Percentiles rank a stretch among this genome's conserved stretches.
Evolutionary conservation across 2,329 filamentous ascomycete species (phyloP).

Genomic region (Dothidotthia symphoricarpi): DNA sequence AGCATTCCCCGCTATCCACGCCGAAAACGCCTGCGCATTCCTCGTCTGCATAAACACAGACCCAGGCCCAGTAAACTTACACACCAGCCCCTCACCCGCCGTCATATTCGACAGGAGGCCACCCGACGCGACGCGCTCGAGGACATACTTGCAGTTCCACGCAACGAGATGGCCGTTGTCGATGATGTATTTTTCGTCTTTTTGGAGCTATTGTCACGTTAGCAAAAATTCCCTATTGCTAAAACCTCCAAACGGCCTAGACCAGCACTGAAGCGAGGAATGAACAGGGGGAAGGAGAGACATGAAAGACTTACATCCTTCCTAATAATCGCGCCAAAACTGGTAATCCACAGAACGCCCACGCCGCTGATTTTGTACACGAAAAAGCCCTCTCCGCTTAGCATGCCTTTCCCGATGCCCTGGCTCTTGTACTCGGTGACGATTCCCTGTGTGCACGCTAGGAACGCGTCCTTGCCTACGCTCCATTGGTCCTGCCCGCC

Average conservation of each 20-base stretch:
- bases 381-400: slow-evolving; percentile 88
- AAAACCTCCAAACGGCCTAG: no score
- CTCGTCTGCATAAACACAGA: slow-evolving; percentile 91
- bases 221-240: no score
- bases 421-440: slow-evolving; percentile 86
- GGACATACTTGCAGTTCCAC: slow-evolving; percentile 92
- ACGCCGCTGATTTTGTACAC: slow-evolving; percentile 81
- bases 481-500: slow-evolving; percentile 73
- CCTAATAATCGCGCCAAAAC: slow-evolving; percentile 89
- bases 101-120: slow-evolving; percentile 87
- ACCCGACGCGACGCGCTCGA: slow-evolving; percentile 86
- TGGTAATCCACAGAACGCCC: slow-evolving; percentile 85
- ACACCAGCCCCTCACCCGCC: slow-evolving; percentile 84
- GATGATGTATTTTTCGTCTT: slow-evolving; percentile 83
- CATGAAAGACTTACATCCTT: slow-evolving; percentile 73
- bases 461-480: slow-evolving; percentile 80
- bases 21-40: slow-evolving; percentile 66
- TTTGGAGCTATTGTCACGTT: slow-evolving; percentile 44
- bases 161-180: slow-evolving; percentile 93
- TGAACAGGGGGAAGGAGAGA: no score
- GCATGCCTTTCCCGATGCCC: slow-evolving; percentile 83
- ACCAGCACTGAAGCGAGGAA: background rate
- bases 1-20: slow-evolving; percentile 46
- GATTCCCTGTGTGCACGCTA: slow-evolving; percentile 84
- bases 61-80: slow-evolving; percentile 86